Base-by-base conservation (phyloP, 495 filamentous ascomycete species). In the Poronia punctata region DNA sequence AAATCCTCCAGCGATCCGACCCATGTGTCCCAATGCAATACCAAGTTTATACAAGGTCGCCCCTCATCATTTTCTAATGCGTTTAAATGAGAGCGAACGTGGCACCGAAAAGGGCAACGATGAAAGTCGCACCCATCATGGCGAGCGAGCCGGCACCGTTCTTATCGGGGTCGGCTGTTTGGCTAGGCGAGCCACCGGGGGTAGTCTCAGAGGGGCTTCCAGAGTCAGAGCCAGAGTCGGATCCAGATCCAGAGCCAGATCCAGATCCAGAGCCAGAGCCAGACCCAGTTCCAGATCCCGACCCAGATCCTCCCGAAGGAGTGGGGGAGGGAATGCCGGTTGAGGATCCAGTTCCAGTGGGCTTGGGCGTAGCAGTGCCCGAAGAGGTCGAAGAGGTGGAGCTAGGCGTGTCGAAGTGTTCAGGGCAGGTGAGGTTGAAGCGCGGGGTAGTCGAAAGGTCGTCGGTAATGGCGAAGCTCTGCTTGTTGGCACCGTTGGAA, bases 351-450 rank as follows among this genome's bases (percentile, higher is more conserved):
- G 53, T 45, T 12, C 48, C 55, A 8, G 54, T 48, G 35, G 43
- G 22, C 15, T 47, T 43, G 21, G 40, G 38, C 16, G 50, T 52
- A 15, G 55, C 35, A 14, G 44, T 28, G 23, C 49, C 3, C 4
- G 35, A 20, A 17, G 37, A 23, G 16, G 46, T 25, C 17, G 44
- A 26, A 18, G 30, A 39, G 24, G 46, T 45, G 14, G 40, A 32
- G 30, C 44, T 48, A 18, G 50, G 42, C 28, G 59, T 59, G 25
- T 65, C 48, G 35, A 62, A 67, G 44, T 49, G 49, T 40, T 57
- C 55, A 22, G 65, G 64, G 72, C 78, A 83, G 47, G 65, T 68
- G 26, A 83, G 66, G 57, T 82, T 64, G 61, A 71, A 83, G 30
- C 72, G 56, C 40, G 78, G 76, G 12, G 54, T 73, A 47, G 67